Percentiles rank a stretch among this genome's conserved stretches.
These are phyloP conservation scores for Phaffomyces antillensis DNA, from an alignment of 805 yeast genomes.

Conservation along the genomic window DNA sequence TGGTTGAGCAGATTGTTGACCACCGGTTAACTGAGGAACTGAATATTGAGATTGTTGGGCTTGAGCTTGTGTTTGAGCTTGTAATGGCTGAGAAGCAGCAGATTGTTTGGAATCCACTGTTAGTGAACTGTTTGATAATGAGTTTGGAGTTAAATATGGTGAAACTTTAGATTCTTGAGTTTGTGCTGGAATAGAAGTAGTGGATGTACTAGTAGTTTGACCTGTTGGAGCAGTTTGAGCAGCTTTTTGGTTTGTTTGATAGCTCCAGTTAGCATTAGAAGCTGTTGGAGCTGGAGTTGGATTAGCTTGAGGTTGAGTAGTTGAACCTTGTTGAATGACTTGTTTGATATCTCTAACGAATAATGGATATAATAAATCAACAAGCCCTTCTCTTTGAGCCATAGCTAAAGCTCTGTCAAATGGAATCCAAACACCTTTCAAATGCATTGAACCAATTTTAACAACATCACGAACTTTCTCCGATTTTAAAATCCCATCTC, in stretches of 20 bases:
- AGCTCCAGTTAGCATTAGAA: slow-evolving; percentile 1
- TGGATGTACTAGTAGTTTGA: background rate
- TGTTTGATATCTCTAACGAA: slow-evolving; percentile 68
- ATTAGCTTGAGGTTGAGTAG: slow-evolving; percentile 21
- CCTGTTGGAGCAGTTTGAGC: slow-evolving; percentile 10
- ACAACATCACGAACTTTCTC: slow-evolving; percentile 76
- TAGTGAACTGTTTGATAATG: slow-evolving; percentile 14
- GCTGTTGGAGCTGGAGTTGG: slow-evolving; percentile 11
- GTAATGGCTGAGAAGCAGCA: slow-evolving; percentile 5
- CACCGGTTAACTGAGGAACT: slow-evolving; percentile 1
- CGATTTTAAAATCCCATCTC: slow-evolving; percentile 77
- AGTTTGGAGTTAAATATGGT: slow-evolving; percentile 20
- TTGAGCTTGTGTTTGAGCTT: slow-evolving; percentile 1
- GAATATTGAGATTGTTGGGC: slow-evolving; percentile 1
- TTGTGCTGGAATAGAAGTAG: background rate
- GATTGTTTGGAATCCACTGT: slow-evolving; percentile 8
- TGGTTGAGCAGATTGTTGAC: slow-evolving; percentile 4
- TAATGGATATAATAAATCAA: slow-evolving; percentile 57
- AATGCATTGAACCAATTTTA: slow-evolving; percentile 80
- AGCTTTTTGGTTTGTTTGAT: slow-evolving; percentile 5
- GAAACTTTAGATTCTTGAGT: slow-evolving; percentile 9
- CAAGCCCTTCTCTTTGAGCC: slow-evolving; percentile 75
- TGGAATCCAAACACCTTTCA: slow-evolving; percentile 89
- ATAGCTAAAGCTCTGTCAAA: slow-evolving; percentile 74
- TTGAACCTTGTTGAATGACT: slow-evolving; percentile 31